Base-by-base conservation (phyloP, 495 filamentous ascomycete genomes). In the Penicillium canariense region DNA sequence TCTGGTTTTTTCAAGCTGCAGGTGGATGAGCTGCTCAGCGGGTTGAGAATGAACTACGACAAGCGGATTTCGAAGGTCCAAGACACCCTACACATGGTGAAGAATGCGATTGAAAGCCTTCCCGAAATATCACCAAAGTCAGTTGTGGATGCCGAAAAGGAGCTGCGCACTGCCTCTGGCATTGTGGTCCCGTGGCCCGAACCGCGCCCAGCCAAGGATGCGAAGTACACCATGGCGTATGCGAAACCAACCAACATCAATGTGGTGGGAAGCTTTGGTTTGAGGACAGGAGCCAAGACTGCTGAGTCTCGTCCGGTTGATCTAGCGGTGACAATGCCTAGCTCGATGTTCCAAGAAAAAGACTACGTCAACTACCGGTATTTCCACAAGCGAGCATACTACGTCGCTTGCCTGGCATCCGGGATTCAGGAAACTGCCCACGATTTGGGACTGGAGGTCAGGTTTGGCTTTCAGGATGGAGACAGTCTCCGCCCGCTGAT, bases 301-400 rank as follows among this genome's bases (percentile, higher is more conserved):
- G 75, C 82, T 15, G 77, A 78, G 9, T 65, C 67, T 17, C 70
- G 86, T 30, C 74, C 76, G 1, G 78, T 96, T 44, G 94, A 98
- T 73, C 73, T 98, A 77, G 84, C 89, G 15, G 82, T 96, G 6
- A 86, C 84, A 10, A 94, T 98, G 84, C 92, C 95, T 14, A 71
- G 67, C 39, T 72, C 81, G 3, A 74, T 96, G 2, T 90, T 97
- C 56, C 89, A 96, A 64, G 88, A 92, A 47, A 97, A 98, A 68
- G 94, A 98, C 71, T 97, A 91, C 67, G 77, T 92, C 40, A 90
- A 97, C 62, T 81, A 92, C 71, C 81, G 94, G 55, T 98, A 93
- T 69, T 97, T 97, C 63, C 87, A 97, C 71, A 96, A 97, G 67
- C 75, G 93, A 50, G 90, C 94, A 4, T 97, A 91, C 63, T 97